Base-by-base conservation (phyloP, 2,329 filamentous ascomycete genomes). In the Calonectria naviculata region DNA sequence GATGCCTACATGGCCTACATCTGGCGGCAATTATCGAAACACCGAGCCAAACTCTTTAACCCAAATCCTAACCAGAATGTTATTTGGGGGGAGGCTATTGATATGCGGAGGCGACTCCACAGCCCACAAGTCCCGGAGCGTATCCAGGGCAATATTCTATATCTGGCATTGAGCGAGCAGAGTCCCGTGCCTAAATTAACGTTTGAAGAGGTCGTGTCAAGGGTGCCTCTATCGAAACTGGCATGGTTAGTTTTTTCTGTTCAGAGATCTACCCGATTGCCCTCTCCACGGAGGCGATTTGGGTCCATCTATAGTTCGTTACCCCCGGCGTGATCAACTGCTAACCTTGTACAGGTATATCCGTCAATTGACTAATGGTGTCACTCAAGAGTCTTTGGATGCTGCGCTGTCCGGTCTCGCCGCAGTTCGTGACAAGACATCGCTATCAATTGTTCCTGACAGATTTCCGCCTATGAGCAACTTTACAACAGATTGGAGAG, bases 1-100 rank as follows among this genome's bases (percentile, higher is more conserved):
- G 84, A 87, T 66, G 84, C 84, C 24, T 78, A 83, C 68, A 77
- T 78, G 5, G 84, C 84, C 26, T 80, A 83, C 54, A 78, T 86
- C 15, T 86, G 85, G 84, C 83, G 84, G 10, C 75, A 77, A 7
- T 69, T 85, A 1, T 79, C 82, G 5, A 79, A 78, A 24, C 73
- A 83, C 19, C 81, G 84, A 10, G 80, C 80, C 6, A 77, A 78
- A 0, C 21, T 84, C 5, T 85, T 82, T 71, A 79, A 81, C 8
- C 74, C 79, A 1, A 79, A 81, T 28, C 73, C 78, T 5, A 71
- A 74, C 0, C 71, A 67, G 1, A 79, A 76, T 2, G 75, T 81
- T 5, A 74, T 81, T 44, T 85, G 82, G 81, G 74, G 64, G 17
- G 80, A 84, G 65, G 83, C 79, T 12, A 76, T 86, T 52, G 80